Conservation (phyloP, 257 asterid species). For the Ophiorrhiza pumila region DNA sequence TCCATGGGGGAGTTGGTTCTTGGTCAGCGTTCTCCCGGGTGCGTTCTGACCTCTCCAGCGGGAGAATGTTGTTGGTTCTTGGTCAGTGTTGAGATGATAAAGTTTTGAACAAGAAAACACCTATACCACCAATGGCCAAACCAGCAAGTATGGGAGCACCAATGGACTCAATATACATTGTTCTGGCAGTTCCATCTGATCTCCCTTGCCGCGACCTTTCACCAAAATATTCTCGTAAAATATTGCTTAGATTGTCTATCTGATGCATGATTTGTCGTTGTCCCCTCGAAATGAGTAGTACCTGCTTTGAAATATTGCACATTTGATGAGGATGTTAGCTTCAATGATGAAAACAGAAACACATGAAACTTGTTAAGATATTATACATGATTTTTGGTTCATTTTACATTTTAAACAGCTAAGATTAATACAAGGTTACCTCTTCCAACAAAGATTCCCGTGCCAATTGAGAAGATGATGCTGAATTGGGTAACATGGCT, state of each 20-base stretch:
- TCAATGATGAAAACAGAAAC: not conserved
- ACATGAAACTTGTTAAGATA: no score
- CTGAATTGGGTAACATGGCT: slow-evolving; percentile 57
- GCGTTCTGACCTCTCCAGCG: no score
- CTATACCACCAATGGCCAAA: slow-evolving; percentile 69
- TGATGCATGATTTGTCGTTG: slow-evolving; percentile 92
- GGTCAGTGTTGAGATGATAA: slow-evolving; percentile 33
- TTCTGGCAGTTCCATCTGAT: slow-evolving; percentile 22
- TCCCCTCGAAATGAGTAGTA: slow-evolving; percentile 60
- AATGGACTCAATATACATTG: slow-evolving; percentile 34
- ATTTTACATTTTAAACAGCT: not conserved
- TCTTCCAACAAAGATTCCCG: slow-evolving; percentile 83
- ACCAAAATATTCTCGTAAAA: slow-evolving; percentile 55
- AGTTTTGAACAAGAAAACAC: slow-evolving; percentile 52
- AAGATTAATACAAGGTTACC: slow-evolving; percentile 34
- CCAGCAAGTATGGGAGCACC: slow-evolving; percentile 57
- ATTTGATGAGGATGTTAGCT: not conserved
- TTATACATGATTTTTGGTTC: not conserved
- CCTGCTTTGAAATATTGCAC: slow-evolving; percentile 39
- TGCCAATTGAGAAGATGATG: slow-evolving; percentile 76
- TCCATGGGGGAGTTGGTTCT: no score
- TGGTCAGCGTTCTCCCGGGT: no score
- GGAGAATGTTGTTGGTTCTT: no score
- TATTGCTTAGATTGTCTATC: slow-evolving; percentile 67
- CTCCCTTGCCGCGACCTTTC: slow-evolving; percentile 56